Conservation (phyloP, 139 green algal species). For the Coccomyxa sp. region DNA sequence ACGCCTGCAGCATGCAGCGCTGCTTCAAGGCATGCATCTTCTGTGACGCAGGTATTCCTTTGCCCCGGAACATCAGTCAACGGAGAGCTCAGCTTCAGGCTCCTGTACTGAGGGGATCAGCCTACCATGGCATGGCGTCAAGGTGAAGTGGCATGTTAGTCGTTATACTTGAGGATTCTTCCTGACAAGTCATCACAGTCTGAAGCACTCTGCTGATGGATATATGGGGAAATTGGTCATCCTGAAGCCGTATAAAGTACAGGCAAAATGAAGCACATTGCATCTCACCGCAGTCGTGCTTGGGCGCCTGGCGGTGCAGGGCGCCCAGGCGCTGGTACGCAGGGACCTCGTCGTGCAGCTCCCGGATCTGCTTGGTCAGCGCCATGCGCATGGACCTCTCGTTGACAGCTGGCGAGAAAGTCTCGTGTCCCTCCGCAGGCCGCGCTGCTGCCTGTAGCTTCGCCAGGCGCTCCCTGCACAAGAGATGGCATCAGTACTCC, state of each 20-base stretch:
- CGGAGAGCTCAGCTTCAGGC: neutral
- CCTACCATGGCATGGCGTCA: too few species aligned
- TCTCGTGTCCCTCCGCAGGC: slow-evolving; percentile 15
- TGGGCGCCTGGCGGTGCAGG: neutral
- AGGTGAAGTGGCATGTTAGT: too few species aligned
- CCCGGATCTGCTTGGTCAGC: slow-evolving; percentile 13
- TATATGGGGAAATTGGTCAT: neutral
- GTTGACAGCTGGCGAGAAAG: slow-evolving; percentile 32
- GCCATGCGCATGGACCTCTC: slow-evolving; percentile 21
- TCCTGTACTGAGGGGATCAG: too few species aligned
- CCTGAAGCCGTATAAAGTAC: neutral
- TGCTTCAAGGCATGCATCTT: neutral
- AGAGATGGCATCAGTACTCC: too few species aligned
- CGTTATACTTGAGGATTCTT: neutral
- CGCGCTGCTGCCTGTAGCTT: slow-evolving; percentile 12
- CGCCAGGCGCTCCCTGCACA: slow-evolving; percentile 19
- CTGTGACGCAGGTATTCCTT: neutral
- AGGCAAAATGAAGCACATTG: neutral
- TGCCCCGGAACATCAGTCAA: neutral
- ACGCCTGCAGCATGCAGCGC: slow-evolving; percentile 1
- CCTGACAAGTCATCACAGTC: neutral
- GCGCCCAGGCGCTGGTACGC: slow-evolving; percentile 6
- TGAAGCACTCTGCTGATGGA: neutral
- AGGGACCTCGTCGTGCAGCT: slow-evolving; percentile 16
- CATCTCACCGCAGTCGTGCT: neutral